Percentiles rank a stretch among this genome's conserved stretches.
Conservation (phyloP, 2,329 filamentous ascomycete genomes). For the Ceratocystis smalleyi region DNA sequence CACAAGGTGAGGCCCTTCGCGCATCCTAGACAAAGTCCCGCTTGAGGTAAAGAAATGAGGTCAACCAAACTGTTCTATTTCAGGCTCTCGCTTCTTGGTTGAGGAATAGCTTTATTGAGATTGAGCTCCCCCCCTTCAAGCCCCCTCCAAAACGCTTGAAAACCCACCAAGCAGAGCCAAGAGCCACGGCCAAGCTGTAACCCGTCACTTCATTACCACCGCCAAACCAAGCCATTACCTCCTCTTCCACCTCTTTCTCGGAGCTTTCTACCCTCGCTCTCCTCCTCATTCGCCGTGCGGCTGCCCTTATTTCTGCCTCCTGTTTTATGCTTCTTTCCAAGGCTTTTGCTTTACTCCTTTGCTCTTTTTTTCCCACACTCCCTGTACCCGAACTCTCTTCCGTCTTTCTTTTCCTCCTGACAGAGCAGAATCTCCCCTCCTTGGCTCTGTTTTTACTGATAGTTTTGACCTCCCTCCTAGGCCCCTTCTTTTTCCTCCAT, state of each 20-base stretch:
- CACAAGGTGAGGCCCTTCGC: background rate
- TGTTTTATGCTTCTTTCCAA: background rate
- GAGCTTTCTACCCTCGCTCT: background rate
- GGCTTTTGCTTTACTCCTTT: background rate
- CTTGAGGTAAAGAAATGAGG: background rate
- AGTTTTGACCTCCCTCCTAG: background rate
- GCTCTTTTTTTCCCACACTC: background rate
- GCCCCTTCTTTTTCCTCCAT: constrained; percentile 14
- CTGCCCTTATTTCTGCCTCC: background rate
- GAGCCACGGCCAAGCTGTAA: no score
- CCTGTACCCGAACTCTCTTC: background rate
- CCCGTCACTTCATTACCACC: no score
- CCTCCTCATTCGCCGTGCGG: background rate
- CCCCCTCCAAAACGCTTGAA: background rate
- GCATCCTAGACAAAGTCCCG: constrained; percentile 1
- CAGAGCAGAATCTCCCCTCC: background rate
- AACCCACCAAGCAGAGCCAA: background rate
- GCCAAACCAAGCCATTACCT: background rate
- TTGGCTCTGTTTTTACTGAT: background rate
- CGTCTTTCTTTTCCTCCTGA: background rate
- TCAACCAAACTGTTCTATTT: background rate
- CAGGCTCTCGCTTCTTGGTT: background rate
- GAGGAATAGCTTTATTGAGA: background rate
- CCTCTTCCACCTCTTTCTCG: background rate
- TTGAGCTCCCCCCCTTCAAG: background rate